phyloP scores from a whole-genome alignment of 345 rosid genomes.

The Populus simonii region DNA sequence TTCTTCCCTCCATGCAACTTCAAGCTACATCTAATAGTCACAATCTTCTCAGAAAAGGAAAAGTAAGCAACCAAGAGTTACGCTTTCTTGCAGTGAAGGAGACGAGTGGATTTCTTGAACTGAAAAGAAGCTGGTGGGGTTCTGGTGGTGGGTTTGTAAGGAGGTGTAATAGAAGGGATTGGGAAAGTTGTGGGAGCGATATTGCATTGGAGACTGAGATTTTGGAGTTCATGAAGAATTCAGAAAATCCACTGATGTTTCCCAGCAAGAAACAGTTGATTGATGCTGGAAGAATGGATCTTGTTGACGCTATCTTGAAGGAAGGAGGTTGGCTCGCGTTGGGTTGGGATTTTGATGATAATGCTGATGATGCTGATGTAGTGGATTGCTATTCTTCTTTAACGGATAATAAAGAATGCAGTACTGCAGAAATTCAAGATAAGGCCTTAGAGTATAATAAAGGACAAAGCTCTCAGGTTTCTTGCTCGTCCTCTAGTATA shows the following conservation, averaged over 20 bases:
- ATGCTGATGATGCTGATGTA: slow-evolving; percentile 9
- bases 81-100: slow-evolving; percentile 17
- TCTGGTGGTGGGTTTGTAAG: slow-evolving; percentile 37
- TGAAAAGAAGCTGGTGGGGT: slow-evolving; percentile 33
- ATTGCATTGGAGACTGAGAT: slow-evolving; percentile 67
- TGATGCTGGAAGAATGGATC: slow-evolving; percentile 70
- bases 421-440: slow-evolving; percentile 15
- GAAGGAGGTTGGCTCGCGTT: slow-evolving; percentile 86
- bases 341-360: slow-evolving; percentile 77
- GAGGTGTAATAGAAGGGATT: slow-evolving; percentile 36
- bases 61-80: background rate
- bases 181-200: slow-evolving; percentile 44
- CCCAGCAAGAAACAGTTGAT: slow-evolving; percentile 65
- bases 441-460: slow-evolving; percentile 11
- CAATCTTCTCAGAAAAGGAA: background rate
- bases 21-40: slow-evolving; percentile 1
- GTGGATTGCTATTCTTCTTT: slow-evolving; percentile 16
- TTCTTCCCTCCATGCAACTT: slow-evolving; percentile 15
- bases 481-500: slow-evolving; percentile 51
- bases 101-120: slow-evolving; percentile 31
- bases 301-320: slow-evolving; percentile 53
- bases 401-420: slow-evolving; percentile 23
- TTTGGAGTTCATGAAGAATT: slow-evolving; percentile 74
- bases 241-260: slow-evolving; percentile 59
- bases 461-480: slow-evolving; percentile 21